These are phyloP conservation scores for Apiospora rasikravindrae DNA, from an alignment of 2,329 filamentous ascomycete species.

Conservation along the genomic window DNA sequence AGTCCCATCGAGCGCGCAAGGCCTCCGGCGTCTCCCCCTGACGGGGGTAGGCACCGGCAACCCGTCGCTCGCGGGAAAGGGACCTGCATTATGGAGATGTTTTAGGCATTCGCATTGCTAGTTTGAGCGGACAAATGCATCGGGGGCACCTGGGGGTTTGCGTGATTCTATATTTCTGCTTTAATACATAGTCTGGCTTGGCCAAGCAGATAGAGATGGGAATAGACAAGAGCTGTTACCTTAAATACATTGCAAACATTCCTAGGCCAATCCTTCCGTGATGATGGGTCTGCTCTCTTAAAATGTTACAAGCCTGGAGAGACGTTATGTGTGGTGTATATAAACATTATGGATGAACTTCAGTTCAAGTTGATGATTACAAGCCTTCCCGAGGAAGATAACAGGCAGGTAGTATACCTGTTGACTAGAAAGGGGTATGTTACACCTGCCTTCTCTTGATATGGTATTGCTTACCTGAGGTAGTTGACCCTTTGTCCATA, in stretches of 20 bases:
- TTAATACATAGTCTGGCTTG: conserved; percentile 5
- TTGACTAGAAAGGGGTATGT: too few species aligned
- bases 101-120: conserved; percentile 8
- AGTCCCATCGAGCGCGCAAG: background rate
- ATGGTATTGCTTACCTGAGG: too few species aligned
- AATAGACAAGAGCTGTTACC: background rate
- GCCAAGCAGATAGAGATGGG: background rate
- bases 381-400: too few species aligned
- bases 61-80: background rate
- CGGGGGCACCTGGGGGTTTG: conserved; percentile 5
- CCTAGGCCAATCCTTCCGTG: background rate
- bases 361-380: background rate
- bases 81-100: background rate
- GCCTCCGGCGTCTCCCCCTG: background rate
- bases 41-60: background rate
- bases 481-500: too few species aligned
- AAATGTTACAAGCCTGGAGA: too few species aligned
- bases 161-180: conserved; percentile 3
- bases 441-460: too few species aligned
- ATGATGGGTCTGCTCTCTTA: background rate
- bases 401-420: too few species aligned
- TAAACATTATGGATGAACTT: background rate
- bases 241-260: background rate
- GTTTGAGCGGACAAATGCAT: conserved; percentile 2
- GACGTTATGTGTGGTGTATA: too few species aligned